Evolutionary conservation across 1,284 basidiomycete species (phyloP), one percentile per base, ranked within the genome.

Genomic region (Ceratobasidium sp.): DNA sequence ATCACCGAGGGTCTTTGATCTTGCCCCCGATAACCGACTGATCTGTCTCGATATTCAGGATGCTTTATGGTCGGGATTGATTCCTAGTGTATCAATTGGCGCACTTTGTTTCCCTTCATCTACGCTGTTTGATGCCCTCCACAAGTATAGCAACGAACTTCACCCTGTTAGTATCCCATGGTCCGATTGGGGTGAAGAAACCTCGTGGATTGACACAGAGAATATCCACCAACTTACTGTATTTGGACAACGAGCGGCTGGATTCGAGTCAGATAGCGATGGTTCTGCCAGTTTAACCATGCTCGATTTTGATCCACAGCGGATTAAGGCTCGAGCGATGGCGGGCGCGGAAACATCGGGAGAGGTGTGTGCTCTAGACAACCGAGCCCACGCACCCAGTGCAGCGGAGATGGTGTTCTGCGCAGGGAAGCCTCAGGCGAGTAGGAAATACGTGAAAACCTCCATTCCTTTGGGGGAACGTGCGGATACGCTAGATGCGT

Each of bases 241-340:
- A 28, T 63, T 46, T 35, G 61, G 28, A 18, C 46, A 46, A 16
- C 61, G 61, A n/a, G 26, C 44, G 13, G 30, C 7, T 63, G 16
- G 46, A 21, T 50, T 18, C 23, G 47, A 23, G 35, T 16, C 14
- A 18, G 47, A 4, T 14, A 28, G 61, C 23, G 7, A 23, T 13
- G 41, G n/a, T 14, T 59, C 57, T 9, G 2, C 21, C 26, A 23
- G 35, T 35, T 30, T 50, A 47, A 14, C 14, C 28, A 35, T 63
- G 35, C 11, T 63, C 30, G 61, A 63, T 13, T 63, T 63, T 49
- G 13, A 23, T 49, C 8, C 18, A 38, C 41, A 32, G 28, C 61
- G 46, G 13, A 46, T 44, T 6, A 54, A 13, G 13, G 23, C 50
- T 14, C 30, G 50, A 21, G 18, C 16, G 8, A 50, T 52, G 46